Conservation (phyloP, 106 monocot species). For the Phalaenopsis aphrodite region DNA sequence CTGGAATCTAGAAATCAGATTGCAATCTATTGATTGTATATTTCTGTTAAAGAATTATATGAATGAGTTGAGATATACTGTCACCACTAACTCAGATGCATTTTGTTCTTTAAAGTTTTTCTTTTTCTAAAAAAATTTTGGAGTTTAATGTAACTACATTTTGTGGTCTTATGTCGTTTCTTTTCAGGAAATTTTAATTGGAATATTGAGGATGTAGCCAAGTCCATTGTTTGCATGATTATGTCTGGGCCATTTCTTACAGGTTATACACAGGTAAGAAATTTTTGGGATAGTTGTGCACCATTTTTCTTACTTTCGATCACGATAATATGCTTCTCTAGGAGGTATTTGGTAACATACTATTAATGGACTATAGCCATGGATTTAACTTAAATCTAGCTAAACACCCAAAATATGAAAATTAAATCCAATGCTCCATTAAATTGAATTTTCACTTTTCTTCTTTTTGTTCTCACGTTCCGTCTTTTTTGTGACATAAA, state of each 20-base stretch:
- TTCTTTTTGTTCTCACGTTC: too few relatives aligned
- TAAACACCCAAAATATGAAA: too few relatives aligned
- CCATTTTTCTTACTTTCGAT: too few relatives aligned
- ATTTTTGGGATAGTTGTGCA: background rate
- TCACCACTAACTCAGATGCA: background rate
- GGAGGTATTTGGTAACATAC: too few relatives aligned
- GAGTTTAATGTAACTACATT: background rate
- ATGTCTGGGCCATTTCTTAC: constrained; percentile 91
- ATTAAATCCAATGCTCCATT: too few relatives aligned
- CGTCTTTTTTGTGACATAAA: too few relatives aligned
- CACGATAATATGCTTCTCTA: too few relatives aligned
- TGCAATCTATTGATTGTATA: background rate
- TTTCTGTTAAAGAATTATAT: background rate
- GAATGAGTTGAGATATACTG: background rate
- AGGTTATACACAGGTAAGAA: constrained; percentile 72
- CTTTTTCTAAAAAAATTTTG: background rate
- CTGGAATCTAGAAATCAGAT: background rate
- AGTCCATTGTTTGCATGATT: constrained; percentile 84
- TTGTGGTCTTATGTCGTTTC: background rate
- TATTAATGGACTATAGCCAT: too few relatives aligned
- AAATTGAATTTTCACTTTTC: too few relatives aligned
- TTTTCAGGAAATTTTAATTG: constrained; percentile 90
- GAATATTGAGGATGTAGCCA: constrained; percentile 82
- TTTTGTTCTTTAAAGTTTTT: background rate
- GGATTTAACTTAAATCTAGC: too few relatives aligned